These are phyloP conservation scores for Alternaria conjuncta DNA, from an alignment of 2,329 filamentous ascomycete species.

Conservation along the genomic window DNA sequence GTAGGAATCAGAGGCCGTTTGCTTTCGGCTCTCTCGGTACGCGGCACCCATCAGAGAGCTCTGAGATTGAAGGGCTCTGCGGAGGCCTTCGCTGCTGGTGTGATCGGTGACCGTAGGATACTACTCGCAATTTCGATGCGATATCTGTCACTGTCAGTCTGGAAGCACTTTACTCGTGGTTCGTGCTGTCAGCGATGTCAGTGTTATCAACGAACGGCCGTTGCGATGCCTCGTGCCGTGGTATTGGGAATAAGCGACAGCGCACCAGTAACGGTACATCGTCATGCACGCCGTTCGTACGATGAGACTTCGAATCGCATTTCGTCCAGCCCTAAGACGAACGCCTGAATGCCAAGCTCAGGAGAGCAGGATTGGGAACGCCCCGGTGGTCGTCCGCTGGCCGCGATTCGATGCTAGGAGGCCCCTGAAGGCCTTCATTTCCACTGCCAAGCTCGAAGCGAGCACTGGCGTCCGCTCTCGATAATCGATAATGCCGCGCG, in stretches of 20 bases:
- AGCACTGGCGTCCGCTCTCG: constrained; percentile 2
- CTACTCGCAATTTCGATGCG: neutral
- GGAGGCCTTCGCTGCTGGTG: neutral
- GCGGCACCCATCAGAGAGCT: neutral
- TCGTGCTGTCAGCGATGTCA: neutral
- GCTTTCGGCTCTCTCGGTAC: neutral
- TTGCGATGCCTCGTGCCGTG: neutral
- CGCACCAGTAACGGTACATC: neutral
- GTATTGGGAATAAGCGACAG: neutral
- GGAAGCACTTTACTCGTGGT: neutral
- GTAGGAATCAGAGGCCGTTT: constrained; percentile 1
- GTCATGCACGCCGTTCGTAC: neutral
- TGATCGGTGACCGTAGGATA: neutral
- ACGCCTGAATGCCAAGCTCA: neutral
- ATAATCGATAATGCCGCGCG: constrained; percentile 3
- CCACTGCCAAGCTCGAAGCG: constrained; percentile 7
- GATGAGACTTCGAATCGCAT: neutral
- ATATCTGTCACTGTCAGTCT: neutral
- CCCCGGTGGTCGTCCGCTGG: neutral
- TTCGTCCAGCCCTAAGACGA: neutral
- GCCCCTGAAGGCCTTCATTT: constrained; percentile 8
- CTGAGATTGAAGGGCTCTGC: neutral
- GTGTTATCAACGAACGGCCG: neutral
- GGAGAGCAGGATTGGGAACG: neutral
- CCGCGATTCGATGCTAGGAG: constrained; percentile 2